A percentile compares a stretch with the other conserved stretches of the same genome.
Evolutionary conservation across 116 monocot species (phyloP).

Genomic region (Dioscorea cayenensis): DNA sequence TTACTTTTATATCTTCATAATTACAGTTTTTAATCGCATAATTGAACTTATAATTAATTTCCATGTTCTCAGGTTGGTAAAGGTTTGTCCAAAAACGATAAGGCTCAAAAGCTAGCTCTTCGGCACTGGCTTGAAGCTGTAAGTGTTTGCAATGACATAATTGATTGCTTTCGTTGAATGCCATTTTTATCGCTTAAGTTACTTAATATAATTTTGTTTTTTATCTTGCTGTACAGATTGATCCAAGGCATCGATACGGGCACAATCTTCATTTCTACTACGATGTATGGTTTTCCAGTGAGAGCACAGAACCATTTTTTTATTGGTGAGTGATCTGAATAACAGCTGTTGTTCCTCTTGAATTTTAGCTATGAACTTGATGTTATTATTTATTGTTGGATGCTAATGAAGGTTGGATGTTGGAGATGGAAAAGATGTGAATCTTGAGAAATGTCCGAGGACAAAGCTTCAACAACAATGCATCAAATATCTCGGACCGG

Average conservation of each 20-base stretch:
- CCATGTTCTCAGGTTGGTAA: conserved; percentile 64
- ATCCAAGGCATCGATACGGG: conserved; percentile 90
- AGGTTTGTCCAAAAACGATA: conserved; percentile 72
- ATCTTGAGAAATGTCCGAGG: conserved; percentile 67
- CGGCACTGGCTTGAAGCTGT: conserved; percentile 99
- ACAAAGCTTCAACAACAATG: conserved; percentile 69
- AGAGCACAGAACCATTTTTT: conserved; percentile 85
- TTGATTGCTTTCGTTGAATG: not conserved
- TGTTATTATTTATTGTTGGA: not conserved
- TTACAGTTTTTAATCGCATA: not conserved
- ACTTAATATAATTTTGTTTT: not conserved
- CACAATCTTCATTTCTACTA: conserved; percentile 85
- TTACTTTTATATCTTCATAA: not conserved
- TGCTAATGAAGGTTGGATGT: conserved; percentile 65
- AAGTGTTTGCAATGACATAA: conserved; percentile 11
- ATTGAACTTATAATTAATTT: not conserved
- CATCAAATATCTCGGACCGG: conserved; percentile 87
- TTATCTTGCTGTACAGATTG: conserved; percentile 47
- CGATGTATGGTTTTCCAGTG: conserved; percentile 71
- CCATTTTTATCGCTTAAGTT: not conserved
- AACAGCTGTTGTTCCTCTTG: not conserved
- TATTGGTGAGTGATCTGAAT: conserved; percentile 58
- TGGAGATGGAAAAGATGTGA: conserved; percentile 82
- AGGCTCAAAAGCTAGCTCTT: conserved; percentile 85
- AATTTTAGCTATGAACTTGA: not conserved